phyloP scores from a whole-genome alignment of 2,329 filamentous ascomycete genomes.

The Fusarium avenaceum region DNA sequence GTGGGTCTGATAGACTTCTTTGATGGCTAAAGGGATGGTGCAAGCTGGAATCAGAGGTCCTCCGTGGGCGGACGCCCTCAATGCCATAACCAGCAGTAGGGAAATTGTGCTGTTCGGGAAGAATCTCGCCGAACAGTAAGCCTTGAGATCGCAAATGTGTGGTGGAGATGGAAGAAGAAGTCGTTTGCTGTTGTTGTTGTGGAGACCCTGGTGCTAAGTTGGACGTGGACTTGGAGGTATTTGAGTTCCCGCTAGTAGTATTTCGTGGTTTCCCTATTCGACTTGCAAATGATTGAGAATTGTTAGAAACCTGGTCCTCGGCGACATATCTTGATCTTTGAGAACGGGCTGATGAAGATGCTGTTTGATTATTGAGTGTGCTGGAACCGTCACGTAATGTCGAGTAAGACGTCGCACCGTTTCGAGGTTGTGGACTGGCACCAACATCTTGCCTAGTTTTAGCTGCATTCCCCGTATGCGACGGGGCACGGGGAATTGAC shows the following conservation, averaged over 20 bases:
- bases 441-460: constrained; percentile 53
- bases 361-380: constrained; percentile 37
- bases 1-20: constrained; percentile 68
- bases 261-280: constrained; percentile 67
- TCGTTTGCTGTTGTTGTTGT: constrained; percentile 51
- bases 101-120: constrained; percentile 68
- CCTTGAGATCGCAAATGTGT: constrained; percentile 58
- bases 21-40: constrained; percentile 65
- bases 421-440: constrained; percentile 52
- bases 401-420: constrained; percentile 58
- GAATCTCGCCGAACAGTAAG: constrained; percentile 81
- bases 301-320: constrained; percentile 67
- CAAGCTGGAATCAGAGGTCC: constrained; percentile 80
- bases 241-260: constrained; percentile 52
- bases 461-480: constrained; percentile 53
- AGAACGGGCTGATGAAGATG: constrained; percentile 50
- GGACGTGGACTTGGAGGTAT: constrained; percentile 55
- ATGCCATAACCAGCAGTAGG: constrained; percentile 73
- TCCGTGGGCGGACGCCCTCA: constrained; percentile 64
- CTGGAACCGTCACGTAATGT: constrained; percentile 55
- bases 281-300: constrained; percentile 70
- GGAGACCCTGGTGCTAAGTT: constrained; percentile 51
- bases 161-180: constrained; percentile 52
- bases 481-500: constrained; percentile 55
- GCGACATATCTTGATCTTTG: constrained; percentile 63